phyloP scores from a whole-genome alignment of 805 yeast species.

The Zygotorulaspora sp. region DNA sequence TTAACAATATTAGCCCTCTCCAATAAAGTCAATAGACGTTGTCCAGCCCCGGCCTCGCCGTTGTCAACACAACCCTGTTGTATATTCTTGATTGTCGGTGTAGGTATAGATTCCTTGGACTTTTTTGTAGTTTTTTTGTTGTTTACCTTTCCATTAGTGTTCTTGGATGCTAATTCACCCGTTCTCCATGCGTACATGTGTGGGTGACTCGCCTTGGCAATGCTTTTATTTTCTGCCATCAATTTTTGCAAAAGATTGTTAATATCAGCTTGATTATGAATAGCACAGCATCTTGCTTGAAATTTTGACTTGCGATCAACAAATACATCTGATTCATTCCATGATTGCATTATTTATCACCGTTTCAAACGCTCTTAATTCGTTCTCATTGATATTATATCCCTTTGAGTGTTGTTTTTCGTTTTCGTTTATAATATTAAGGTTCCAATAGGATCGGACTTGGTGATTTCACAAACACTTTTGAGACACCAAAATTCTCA shows the following conservation, averaged over 20 bases:
- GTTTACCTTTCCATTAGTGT: constrained; percentile 5
- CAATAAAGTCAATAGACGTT: constrained; percentile 50
- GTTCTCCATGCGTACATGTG: constrained; percentile 73
- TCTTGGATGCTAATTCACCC: constrained; percentile 24
- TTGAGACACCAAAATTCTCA: too few species aligned
- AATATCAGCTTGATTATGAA: constrained; percentile 42
- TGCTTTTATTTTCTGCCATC: constrained; percentile 41
- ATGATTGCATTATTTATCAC: background rate
- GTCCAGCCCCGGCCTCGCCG: constrained; percentile 76
- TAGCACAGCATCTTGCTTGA: constrained; percentile 52
- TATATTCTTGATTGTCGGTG: constrained; percentile 8
- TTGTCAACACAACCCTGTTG: constrained; percentile 63
- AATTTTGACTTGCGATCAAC: constrained; percentile 59
- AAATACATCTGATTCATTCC: constrained; percentile 41
- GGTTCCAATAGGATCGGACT: too few species aligned
- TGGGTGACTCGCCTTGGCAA: constrained; percentile 63
- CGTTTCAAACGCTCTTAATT: background rate
- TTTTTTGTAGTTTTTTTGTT: constrained; percentile 11
- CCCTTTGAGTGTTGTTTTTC: too few species aligned
- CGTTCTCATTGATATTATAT: background rate
- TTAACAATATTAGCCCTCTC: constrained; percentile 47
- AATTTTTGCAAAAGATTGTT: constrained; percentile 41
- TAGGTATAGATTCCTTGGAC: constrained; percentile 1
- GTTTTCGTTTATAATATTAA: too few species aligned
- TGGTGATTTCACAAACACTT: constrained; percentile 1